These are phyloP conservation scores for Russula ochroleuca DNA, from an alignment of 768 basidiomycete genomes.

Conservation along the genomic window DNA sequence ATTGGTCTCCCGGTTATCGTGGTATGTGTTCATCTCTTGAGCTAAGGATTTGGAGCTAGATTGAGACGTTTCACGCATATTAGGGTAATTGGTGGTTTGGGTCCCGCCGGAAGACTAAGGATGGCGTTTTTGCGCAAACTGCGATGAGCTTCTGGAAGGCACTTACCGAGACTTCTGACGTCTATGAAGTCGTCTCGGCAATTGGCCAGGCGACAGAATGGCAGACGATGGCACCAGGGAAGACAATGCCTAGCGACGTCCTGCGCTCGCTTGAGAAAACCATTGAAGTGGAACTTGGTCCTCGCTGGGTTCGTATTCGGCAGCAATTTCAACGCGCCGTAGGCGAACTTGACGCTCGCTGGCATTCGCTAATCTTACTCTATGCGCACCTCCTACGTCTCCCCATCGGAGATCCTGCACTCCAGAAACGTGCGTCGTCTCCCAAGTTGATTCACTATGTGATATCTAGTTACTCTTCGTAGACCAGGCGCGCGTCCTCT, in stretches of 20 bases:
- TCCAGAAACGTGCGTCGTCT: constrained; percentile 54
- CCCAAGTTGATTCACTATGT: neutral
- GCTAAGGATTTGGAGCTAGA: neutral
- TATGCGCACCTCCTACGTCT: constrained; percentile 82
- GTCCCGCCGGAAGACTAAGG: constrained; percentile 82
- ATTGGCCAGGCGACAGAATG: constrained; percentile 63
- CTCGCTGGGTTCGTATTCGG: constrained; percentile 52
- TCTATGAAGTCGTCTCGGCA: constrained; percentile 66
- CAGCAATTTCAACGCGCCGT: constrained; percentile 37
- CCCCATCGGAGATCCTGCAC: constrained; percentile 45
- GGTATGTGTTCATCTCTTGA: constrained; percentile 38
- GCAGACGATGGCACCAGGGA: constrained; percentile 43
- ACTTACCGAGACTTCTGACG: constrained; percentile 71
- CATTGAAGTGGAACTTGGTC: constrained; percentile 46
- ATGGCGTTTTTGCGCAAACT: constrained; percentile 75
- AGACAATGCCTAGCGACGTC: constrained; percentile 30
- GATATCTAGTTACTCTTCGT: constrained; percentile 4
- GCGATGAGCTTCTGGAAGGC: constrained; percentile 87
- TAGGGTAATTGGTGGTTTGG: constrained; percentile 98
- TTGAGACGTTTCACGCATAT: neutral
- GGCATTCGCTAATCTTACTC: constrained; percentile 64
- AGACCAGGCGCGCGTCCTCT: constrained; percentile 72
- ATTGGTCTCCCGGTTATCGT: constrained; percentile 82
- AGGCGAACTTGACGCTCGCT: constrained; percentile 38
- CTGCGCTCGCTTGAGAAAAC: constrained; percentile 49